Conservation (phyloP, 768 basidiomycete species). For the Nidularia sp. region DNA sequence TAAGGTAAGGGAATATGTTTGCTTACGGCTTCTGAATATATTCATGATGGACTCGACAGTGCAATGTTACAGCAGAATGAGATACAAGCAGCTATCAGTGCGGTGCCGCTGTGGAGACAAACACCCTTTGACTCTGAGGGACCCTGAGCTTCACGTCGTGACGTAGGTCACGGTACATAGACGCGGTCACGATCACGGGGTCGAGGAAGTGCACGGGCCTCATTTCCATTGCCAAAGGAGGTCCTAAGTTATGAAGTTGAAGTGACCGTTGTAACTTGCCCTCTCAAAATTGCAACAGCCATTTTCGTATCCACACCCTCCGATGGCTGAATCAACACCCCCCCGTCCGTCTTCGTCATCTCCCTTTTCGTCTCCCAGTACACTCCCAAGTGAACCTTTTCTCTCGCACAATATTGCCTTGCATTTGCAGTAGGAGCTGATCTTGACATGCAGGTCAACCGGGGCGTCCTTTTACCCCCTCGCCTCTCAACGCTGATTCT, state of each 20-base stretch:
- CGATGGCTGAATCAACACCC: background rate
- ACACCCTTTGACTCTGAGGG: constrained; percentile 4
- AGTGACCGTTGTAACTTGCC: no score
- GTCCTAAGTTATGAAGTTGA: no score
- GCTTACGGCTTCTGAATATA: constrained; percentile 78
- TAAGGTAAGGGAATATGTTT: background rate
- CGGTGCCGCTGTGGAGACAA: constrained; percentile 4
- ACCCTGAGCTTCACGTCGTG: constrained; percentile 26
- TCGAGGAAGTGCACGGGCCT: background rate
- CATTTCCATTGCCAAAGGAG: no score
- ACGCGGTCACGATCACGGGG: constrained; percentile 8
- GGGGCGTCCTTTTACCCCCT: background rate
- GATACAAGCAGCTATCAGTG: no score
- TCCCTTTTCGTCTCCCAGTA: background rate
- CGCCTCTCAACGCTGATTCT: background rate
- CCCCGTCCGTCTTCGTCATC: background rate
- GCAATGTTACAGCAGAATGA: no score
- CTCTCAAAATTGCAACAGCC: no score
- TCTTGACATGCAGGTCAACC: background rate
- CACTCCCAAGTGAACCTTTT: background rate
- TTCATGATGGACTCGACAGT: constrained; percentile 49
- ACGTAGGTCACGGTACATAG: constrained; percentile 26
- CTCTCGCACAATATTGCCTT: background rate
- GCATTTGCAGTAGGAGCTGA: background rate
- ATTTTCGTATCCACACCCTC: background rate